phyloP scores from a whole-genome alignment of 805 yeast species.

The Spathaspora gorwiae region DNA sequence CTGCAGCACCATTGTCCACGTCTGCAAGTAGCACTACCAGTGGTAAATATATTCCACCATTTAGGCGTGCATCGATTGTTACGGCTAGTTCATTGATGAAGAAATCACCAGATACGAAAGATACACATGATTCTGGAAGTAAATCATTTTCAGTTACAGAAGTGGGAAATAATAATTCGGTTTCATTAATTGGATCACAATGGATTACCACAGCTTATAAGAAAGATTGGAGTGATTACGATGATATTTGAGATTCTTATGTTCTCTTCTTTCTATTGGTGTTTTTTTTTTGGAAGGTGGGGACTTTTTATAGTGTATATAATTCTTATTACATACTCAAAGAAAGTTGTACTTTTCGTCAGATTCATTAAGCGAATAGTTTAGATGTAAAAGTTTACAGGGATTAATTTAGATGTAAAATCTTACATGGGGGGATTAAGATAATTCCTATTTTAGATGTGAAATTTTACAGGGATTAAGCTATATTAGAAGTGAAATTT shows the following conservation, averaged over 20 bases:
- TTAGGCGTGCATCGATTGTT: conserved; percentile 48
- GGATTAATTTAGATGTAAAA: no score
- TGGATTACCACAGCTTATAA: conserved; percentile 17
- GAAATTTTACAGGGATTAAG: no score
- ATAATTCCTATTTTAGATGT: no score
- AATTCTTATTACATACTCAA: no score
- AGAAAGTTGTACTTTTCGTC: no score
- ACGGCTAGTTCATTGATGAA: neutral
- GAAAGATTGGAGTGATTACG: conserved; percentile 26
- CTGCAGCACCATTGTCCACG: neutral
- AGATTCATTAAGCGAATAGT: no score
- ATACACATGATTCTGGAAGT: neutral
- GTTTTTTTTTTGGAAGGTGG: no score
- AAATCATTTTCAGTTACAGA: neutral
- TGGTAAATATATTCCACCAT: conserved; percentile 73
- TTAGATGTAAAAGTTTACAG: no score
- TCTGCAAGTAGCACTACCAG: conserved; percentile 13
- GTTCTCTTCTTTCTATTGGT: no score
- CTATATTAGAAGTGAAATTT: no score
- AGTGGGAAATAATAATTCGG: conserved; percentile 1
- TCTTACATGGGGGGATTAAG: no score
- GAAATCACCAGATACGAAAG: conserved; percentile 4
- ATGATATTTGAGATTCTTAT: conserved; percentile 1
- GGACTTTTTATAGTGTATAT: no score
- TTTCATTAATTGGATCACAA: conserved; percentile 14